These are phyloP conservation scores for Tritrichomonas musculus DNA, from an alignment of 208 protist genomes.

Conservation along the genomic window DNA sequence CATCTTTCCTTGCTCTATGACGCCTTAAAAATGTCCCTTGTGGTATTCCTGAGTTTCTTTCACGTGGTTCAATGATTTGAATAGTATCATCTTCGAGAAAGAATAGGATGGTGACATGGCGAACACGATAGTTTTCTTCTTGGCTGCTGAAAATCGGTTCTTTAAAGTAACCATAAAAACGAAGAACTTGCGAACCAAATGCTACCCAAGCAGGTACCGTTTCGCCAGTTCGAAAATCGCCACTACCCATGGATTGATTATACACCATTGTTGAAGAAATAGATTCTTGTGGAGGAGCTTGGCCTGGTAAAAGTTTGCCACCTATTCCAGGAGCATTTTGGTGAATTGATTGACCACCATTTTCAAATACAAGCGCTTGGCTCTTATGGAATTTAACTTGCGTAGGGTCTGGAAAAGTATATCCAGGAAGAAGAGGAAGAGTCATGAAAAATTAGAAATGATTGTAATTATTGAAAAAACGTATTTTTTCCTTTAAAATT, in stretches of 20 bases:
- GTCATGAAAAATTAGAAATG: too few relatives aligned
- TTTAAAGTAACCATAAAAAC: constrained; percentile 83
- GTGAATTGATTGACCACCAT: background rate
- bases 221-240: background rate
- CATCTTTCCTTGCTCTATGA: constrained; percentile 48
- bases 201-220: constrained; percentile 32
- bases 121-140: constrained; percentile 70
- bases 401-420: constrained; percentile 25
- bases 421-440: constrained; percentile 32
- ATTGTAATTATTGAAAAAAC: too few relatives aligned
- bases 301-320: background rate
- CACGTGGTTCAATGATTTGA: constrained; percentile 72
- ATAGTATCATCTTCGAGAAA: constrained; percentile 84
- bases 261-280: background rate
- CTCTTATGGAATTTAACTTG: background rate
- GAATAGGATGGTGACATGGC: constrained; percentile 76
- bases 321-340: constrained; percentile 18
- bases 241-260: background rate
- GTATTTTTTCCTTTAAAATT: too few relatives aligned
- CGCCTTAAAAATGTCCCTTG: constrained; percentile 72
- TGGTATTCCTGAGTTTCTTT: constrained; percentile 79
- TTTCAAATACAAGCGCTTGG: constrained; percentile 14
- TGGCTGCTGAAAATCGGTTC: constrained; percentile 76
- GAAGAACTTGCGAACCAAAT: constrained; percentile 60
- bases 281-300: background rate